Evolutionary conservation across 345 rosid species (phyloP).

Genomic region (Acer campestre): DNA sequence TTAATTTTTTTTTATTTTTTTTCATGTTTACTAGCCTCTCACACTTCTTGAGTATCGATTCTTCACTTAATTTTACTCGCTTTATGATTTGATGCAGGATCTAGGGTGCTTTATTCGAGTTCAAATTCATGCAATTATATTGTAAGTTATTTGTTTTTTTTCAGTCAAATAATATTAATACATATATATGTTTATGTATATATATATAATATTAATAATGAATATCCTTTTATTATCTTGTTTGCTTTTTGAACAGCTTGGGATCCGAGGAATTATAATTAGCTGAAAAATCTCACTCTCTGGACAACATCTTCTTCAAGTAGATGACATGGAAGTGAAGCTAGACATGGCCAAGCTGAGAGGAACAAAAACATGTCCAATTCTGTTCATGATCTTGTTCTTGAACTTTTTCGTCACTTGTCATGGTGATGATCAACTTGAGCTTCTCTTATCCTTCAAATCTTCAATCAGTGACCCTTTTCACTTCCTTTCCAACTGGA

Average conservation of each 20-base stretch:
- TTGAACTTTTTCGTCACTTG: conserved; percentile 28
- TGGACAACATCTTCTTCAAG: conserved; percentile 11
- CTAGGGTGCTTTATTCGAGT: conserved; percentile 3
- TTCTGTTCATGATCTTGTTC: conserved; percentile 32
- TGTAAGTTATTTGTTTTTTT: conserved; percentile 19
- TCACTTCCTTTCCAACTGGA: conserved; percentile 68
- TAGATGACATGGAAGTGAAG: conserved; percentile 22
- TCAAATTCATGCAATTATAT: conserved; percentile 14
- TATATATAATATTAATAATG: background rate
- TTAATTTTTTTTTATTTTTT: background rate
- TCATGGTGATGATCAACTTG: conserved; percentile 54
- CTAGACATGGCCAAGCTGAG: conserved; percentile 33
- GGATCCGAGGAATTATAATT: conserved; percentile 39
- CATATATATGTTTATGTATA: background rate
- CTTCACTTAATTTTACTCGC: background rate
- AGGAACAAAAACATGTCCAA: conserved; percentile 23
- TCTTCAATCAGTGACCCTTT: conserved; percentile 65
- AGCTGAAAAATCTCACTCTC: background rate
- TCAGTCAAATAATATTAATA: background rate
- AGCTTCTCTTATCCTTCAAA: conserved; percentile 71
- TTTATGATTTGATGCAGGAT: conserved; percentile 16
- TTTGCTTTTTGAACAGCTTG: conserved; percentile 40
- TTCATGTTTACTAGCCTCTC: background rate
- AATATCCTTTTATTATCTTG: background rate
- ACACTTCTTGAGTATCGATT: background rate